phyloP scores from a whole-genome alignment of 192 early-diverging fungal genomes.

The Backusella mclennaniae region DNA sequence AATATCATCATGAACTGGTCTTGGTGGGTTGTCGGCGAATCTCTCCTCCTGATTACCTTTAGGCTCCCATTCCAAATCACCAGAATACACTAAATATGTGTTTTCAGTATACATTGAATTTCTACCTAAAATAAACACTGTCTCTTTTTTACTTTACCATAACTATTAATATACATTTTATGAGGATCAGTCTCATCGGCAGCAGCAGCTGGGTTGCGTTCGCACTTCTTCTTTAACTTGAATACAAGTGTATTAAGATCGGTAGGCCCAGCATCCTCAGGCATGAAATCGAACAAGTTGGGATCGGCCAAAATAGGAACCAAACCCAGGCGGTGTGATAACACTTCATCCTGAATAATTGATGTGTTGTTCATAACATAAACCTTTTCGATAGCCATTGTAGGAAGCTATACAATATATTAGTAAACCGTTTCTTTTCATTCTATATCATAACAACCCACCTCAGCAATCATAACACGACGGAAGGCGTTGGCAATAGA shows the following conservation, averaged over 20 bases:
- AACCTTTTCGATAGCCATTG: slow-evolving; percentile 96
- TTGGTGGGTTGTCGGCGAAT: slow-evolving; percentile 66
- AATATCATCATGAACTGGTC: slow-evolving; percentile 89
- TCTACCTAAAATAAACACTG: background rate
- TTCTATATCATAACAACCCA: slow-evolving; percentile 12
- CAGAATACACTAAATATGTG: slow-evolving; percentile 60
- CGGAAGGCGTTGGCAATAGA: slow-evolving; percentile 94
- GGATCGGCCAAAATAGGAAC: slow-evolving; percentile 91
- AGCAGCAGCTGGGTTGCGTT: slow-evolving; percentile 56
- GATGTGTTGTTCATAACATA: slow-evolving; percentile 90
- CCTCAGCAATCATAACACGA: slow-evolving; percentile 91
- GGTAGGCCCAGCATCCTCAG: slow-evolving; percentile 73
- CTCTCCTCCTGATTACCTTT: slow-evolving; percentile 82
- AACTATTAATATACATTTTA: slow-evolving; percentile 70
- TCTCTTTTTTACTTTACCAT: slow-evolving; percentile 39
- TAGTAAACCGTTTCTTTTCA: background rate
- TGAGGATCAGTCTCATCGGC: slow-evolving; percentile 68
- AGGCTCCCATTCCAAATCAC: slow-evolving; percentile 82
- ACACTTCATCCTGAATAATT: slow-evolving; percentile 90
- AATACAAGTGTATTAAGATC: slow-evolving; percentile 96
- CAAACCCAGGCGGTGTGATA: slow-evolving; percentile 90
- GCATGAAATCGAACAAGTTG: slow-evolving; percentile 72
- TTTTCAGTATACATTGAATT: background rate
- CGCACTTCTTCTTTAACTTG: slow-evolving; percentile 74
- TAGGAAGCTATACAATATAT: slow-evolving; percentile 64